Percentiles rank a stretch among this genome's conserved stretches.
phyloP scores from a whole-genome alignment of 2,329 filamentous ascomycete species.

The Karstenula rhodostoma region DNA sequence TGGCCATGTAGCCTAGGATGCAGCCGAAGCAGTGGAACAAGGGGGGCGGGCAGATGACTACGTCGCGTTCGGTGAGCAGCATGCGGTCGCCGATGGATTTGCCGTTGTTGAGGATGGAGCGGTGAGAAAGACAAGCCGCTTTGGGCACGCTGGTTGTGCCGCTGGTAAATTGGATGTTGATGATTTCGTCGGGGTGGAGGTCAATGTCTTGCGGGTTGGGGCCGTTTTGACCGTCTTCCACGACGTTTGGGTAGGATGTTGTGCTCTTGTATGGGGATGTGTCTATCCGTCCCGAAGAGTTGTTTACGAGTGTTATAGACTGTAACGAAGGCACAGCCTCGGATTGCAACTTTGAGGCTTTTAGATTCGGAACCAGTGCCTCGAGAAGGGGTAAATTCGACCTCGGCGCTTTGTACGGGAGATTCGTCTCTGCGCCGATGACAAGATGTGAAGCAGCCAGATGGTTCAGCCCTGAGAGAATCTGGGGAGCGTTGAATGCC shows the following conservation, averaged over 20 bases:
- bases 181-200: conserved; percentile 71
- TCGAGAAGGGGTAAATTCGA: conserved; percentile 67
- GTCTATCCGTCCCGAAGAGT: conserved; percentile 67
- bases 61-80: conserved; percentile 76
- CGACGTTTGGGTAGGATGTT: conserved; percentile 55
- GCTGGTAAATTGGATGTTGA: conserved; percentile 97
- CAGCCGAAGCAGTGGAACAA: conserved; percentile 81
- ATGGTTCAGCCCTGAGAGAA: conserved; percentile 79
- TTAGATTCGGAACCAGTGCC: conserved; percentile 60
- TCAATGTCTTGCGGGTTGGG: conserved; percentile 56
- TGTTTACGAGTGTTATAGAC: conserved; percentile 80
- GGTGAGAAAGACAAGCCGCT: conserved; percentile 87
- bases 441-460: conserved; percentile 77
- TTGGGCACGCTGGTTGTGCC: conserved; percentile 94
- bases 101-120: conserved; percentile 92
- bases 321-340: conserved; percentile 72
- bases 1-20: conserved; percentile 92
- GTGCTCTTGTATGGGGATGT: conserved; percentile 41
- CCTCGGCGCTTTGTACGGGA: conserved; percentile 70
- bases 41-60: conserved; percentile 70
- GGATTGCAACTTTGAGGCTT: conserved; percentile 57
- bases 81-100: conserved; percentile 84
- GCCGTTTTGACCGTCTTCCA: conserved; percentile 55
- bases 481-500: conserved; percentile 81
- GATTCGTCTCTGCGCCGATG: conserved; percentile 86